These are phyloP conservation scores for Eucalyptus guilfoylei DNA, from an alignment of 345 rosid genomes.

Conservation along the genomic window DNA sequence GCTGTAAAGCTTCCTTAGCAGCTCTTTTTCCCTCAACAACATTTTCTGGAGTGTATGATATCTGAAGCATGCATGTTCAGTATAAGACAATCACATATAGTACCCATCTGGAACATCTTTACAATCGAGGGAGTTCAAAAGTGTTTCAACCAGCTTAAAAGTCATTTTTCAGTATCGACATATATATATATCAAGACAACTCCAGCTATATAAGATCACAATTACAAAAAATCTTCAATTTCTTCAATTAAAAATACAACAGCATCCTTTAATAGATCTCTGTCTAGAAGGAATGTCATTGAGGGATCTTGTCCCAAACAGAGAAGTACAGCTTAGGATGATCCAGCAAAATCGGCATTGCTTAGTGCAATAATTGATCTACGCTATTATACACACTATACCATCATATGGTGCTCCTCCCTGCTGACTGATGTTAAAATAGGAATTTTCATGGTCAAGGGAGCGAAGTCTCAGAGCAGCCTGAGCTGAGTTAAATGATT, in stretches of 20 bases:
- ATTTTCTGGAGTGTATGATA: slow-evolving; percentile 67
- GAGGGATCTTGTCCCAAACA: neutral
- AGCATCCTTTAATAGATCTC: neutral
- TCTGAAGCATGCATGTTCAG: slow-evolving; percentile 1
- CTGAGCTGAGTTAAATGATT: neutral
- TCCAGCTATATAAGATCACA: neutral
- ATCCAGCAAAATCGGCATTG: neutral
- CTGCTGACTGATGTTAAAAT: neutral
- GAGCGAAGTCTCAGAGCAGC: neutral
- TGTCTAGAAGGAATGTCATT: neutral
- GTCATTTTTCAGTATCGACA: neutral
- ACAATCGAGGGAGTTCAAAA: neutral
- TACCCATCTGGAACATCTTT: neutral
- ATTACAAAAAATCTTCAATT: neutral
- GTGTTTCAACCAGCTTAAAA: neutral
- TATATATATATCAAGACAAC: neutral
- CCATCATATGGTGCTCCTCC: neutral
- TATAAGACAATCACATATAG: neutral
- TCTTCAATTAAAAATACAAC: neutral
- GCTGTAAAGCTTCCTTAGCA: slow-evolving; percentile 78
- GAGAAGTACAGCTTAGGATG: neutral
- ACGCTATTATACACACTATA: neutral
- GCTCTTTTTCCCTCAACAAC: slow-evolving; percentile 86
- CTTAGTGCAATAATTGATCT: neutral
- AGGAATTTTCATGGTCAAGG: neutral